These are phyloP conservation scores for Aristolochia californica DNA, from an alignment of 164 flowering plant genomes.

Conservation along the genomic window DNA sequence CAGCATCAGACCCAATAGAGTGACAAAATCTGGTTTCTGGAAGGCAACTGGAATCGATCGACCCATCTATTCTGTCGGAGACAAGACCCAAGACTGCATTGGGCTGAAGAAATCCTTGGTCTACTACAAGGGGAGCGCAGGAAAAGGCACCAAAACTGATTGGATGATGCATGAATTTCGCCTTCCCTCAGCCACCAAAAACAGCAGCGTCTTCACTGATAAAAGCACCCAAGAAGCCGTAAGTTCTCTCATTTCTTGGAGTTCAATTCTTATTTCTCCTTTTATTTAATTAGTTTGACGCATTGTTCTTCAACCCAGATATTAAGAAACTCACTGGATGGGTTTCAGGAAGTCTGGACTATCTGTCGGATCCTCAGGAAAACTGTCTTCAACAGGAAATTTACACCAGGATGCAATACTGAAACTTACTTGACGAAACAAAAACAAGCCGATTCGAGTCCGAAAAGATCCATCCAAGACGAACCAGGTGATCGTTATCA, in stretches of 20 bases:
- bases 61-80: constrained; percentile 39
- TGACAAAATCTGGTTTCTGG: constrained; percentile 94
- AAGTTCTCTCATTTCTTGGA: not conserved
- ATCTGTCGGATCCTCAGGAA: constrained; percentile 82
- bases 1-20: constrained; percentile 87
- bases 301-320: no score
- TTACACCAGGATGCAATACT: constrained; percentile 27
- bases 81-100: constrained; percentile 18
- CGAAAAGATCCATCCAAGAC: constrained; percentile 1
- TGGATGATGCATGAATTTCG: constrained; percentile 99
- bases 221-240: constrained; percentile 9
- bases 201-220: no score
- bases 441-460: constrained; percentile 5
- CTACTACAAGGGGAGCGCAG: constrained; percentile 83
- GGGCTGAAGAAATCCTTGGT: constrained; percentile 92
- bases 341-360: constrained; percentile 81
- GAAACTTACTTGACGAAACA: constrained; percentile 5
- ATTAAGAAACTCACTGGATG: no score
- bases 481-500: not conserved
- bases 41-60: constrained; percentile 98
- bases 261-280: not conserved
- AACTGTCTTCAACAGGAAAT: constrained; percentile 30
- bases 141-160: constrained; percentile 93
- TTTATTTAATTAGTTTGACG: not conserved
- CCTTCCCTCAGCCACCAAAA: constrained; percentile 36